Conservation (phyloP, 352 stramenopile species). For the Phytophthora cryptogea region DNA sequence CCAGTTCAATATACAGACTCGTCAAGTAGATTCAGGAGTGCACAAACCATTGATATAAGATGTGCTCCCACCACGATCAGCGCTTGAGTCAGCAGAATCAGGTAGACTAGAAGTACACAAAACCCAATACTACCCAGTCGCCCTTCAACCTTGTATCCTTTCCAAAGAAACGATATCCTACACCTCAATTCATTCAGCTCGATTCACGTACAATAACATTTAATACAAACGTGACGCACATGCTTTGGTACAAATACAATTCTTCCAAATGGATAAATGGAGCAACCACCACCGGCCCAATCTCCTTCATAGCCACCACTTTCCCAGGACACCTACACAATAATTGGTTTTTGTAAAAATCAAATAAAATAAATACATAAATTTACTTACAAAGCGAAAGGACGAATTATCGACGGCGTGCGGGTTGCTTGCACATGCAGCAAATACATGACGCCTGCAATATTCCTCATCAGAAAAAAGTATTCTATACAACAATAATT, state of each 20-base stretch:
- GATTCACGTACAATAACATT: background rate
- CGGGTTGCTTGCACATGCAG: slow-evolving; percentile 60
- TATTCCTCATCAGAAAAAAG: background rate
- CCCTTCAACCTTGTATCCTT: slow-evolving; percentile 79
- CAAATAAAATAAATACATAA: background rate
- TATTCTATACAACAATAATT: background rate
- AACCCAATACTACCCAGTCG: slow-evolving; percentile 60
- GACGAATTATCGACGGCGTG: slow-evolving; percentile 36
- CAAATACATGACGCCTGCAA: slow-evolving; percentile 53
- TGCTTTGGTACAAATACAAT: slow-evolving; percentile 91
- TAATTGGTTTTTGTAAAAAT: background rate
- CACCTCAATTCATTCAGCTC: slow-evolving; percentile 22
- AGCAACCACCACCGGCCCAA: slow-evolving; percentile 61
- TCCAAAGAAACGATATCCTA: slow-evolving; percentile 85
- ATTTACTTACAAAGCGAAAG: slow-evolving; percentile 52
- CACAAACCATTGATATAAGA: slow-evolving; percentile 36
- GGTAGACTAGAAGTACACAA: slow-evolving; percentile 43
- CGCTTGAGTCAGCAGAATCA: slow-evolving; percentile 67
- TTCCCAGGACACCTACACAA: slow-evolving; percentile 71
- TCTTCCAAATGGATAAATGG: slow-evolving; percentile 87
- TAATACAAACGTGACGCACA: slow-evolving; percentile 41
- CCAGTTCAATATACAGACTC: background rate
- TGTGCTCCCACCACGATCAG: slow-evolving; percentile 54
- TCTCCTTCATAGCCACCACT: slow-evolving; percentile 44
- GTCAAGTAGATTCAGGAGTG: too few relatives aligned